phyloP scores from a whole-genome alignment of 768 basidiomycete genomes.

The Trametes meyenii region DNA sequence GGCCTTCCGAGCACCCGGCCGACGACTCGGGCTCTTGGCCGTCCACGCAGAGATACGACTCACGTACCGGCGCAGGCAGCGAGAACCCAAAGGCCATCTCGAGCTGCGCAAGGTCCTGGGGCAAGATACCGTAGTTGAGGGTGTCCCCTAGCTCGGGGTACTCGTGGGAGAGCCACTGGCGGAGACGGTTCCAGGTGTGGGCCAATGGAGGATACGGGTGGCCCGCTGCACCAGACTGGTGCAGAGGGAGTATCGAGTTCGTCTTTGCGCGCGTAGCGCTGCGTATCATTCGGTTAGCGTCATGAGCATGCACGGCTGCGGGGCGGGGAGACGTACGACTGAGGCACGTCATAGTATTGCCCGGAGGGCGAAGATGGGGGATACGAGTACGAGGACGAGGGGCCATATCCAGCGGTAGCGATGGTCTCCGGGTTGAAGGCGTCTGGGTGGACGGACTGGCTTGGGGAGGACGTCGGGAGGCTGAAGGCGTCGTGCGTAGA shows the following conservation, averaged over 20 bases:
- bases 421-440: conserved; percentile 60
- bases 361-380: conserved; percentile 63
- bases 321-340: conserved; percentile 44
- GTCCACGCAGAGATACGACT: conserved; percentile 85
- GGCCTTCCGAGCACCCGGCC: conserved; percentile 84
- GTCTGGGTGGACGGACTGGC: conserved; percentile 54
- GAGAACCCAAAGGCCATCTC: conserved; percentile 84
- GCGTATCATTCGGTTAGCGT: conserved; percentile 13
- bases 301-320: conserved; percentile 12
- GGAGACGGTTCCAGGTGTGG: conserved; percentile 83
- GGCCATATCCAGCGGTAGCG: conserved; percentile 44
- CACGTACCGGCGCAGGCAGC: conserved; percentile 85
- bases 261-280: conserved; percentile 50
- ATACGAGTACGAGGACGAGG: conserved; percentile 64
- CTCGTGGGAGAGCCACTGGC: conserved; percentile 77
- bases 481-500: conserved; percentile 90
- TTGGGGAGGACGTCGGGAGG: conserved; percentile 74
- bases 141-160: conserved; percentile 96
- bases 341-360: conserved; percentile 62
- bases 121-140: conserved; percentile 87
- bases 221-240: conserved; percentile 47
- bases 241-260: conserved; percentile 66
- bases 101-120: conserved; percentile 76
- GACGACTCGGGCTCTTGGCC: conserved; percentile 93
- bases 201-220: conserved; percentile 75